Evolutionary conservation across 768 basidiomycete species (phyloP), one percentile per base, ranked within the genome.

Genomic region (Mycena olivaceomarginata): DNA sequence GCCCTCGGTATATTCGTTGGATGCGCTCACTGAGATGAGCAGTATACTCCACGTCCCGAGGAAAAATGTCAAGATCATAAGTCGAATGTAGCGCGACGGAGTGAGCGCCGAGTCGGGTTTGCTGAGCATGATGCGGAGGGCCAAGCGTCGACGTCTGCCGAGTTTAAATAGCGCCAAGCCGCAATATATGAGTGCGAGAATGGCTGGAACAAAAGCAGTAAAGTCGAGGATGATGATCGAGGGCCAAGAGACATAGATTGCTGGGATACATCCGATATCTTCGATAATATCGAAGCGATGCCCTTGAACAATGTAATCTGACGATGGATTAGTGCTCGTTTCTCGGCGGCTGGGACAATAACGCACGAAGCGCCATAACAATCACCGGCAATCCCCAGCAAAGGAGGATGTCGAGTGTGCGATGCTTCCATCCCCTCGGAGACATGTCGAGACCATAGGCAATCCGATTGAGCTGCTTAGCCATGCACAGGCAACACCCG

Each of bases 1-100:
- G 37, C 79, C 80, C 1, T 60, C 45, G n/a, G 80, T 77, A 41
- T 72, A 80, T 7, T 82, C 71, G 56, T 83, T 82, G 6, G 82
- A 69, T 0, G 68, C 12, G 57, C 60, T 65, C 37, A 74, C n/a
- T 7, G 72, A 64, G 59, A 84, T 83, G 74, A 88, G 82, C 18
- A 60, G 45, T 1, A 64, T 56, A 13, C 45, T 77, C 67, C 73
- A 70, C 66, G 71, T 79, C 72, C 83, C 79, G 20, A 80, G 67
- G 56, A 81, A 77, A 67, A 88, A 68, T 5, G 85, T 73, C 67
- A 92, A 84, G 13, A 87, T 84, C 76, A 92, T 85, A 15, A 93
- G 86, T 8, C 92, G 89, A 31, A 92, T 65, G 74, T 91, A 92
- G 18, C 86, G 83, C 16, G 82, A 83, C 8, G 82, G 83, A 12